Evolutionary conservation across 768 basidiomycete genomes (phyloP).

Genomic region (Lactifluus subvellereus): DNA sequence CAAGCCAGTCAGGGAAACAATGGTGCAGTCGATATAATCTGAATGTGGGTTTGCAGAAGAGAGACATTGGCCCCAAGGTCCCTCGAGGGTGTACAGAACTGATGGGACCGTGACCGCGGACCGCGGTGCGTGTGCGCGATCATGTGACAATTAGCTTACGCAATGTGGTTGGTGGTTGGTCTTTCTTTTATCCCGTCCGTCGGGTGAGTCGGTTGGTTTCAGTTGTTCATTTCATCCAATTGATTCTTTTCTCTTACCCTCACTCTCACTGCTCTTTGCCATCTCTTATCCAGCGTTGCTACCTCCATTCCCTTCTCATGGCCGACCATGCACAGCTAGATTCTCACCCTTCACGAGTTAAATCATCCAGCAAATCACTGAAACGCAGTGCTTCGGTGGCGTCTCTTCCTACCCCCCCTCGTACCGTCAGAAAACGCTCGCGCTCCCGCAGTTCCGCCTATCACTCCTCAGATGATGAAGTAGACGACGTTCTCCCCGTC

Average conservation of each 20-base stretch:
- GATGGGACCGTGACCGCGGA: neutral
- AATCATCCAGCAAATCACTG: constrained; percentile 16
- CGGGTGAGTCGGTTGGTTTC: constrained; percentile 7
- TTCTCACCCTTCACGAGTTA: constrained; percentile 2
- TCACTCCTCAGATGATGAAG: constrained; percentile 23
- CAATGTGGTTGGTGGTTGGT: constrained; percentile 3
- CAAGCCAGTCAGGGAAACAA: too few species aligned
- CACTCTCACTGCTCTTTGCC: neutral
- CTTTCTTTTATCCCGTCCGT: neutral
- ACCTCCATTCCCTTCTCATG: constrained; percentile 10
- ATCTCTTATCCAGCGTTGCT: neutral
- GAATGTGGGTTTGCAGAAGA: too few species aligned
- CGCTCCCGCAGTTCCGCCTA: constrained; percentile 23
- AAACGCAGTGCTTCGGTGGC: constrained; percentile 25
- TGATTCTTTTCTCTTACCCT: neutral
- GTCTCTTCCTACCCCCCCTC: constrained; percentile 24
- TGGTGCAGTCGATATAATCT: too few species aligned
- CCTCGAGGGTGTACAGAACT: too few species aligned
- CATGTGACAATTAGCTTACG: constrained; percentile 8
- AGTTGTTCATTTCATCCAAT: constrained; percentile 4
- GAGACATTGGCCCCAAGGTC: too few species aligned
- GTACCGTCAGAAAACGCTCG: constrained; percentile 23
- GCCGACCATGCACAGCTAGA: constrained; percentile 8
- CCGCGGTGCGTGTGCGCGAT: neutral
- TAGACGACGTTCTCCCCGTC: constrained; percentile 16